Evolutionary conservation across 495 filamentous ascomycete genomes (phyloP).

Genomic region (Lepidopterella palustris): DNA sequence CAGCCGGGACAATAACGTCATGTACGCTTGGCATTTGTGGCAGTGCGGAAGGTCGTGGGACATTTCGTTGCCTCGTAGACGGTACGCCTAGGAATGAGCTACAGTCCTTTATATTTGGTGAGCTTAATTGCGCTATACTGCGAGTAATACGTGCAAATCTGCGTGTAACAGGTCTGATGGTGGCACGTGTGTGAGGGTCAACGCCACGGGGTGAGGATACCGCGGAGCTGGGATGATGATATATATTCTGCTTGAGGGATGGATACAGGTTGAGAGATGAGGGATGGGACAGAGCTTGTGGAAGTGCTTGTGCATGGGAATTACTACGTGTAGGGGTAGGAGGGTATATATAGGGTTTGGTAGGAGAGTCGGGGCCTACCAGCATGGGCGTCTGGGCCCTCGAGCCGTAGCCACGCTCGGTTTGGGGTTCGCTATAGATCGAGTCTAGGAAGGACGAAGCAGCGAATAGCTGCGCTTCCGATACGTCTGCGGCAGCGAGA

Average conservation of each 20-base stretch:
- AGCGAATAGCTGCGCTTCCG: constrained; percentile 74
- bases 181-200: constrained; percentile 9
- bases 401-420: constrained; percentile 54
- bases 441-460: constrained; percentile 74
- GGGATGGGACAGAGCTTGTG: constrained; percentile 5
- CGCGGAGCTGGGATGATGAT: not conserved
- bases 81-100: constrained; percentile 31
- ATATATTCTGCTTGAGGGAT: constrained; percentile 4
- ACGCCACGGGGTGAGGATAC: not conserved
- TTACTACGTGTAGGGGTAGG: not conserved
- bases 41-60: constrained; percentile 49
- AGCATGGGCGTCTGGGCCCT: constrained; percentile 76
- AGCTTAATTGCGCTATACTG: constrained; percentile 34
- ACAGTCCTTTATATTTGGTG: constrained; percentile 43
- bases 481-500: constrained; percentile 66
- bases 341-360: not conserved
- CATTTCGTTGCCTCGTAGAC: constrained; percentile 26
- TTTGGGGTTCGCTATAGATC: constrained; percentile 61
- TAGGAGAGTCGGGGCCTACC: constrained; percentile 47
- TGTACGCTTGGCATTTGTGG: constrained; percentile 70
- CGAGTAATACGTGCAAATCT: constrained; percentile 28
- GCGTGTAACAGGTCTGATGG: constrained; percentile 25
- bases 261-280: constrained; percentile 19
- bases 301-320: too few species aligned
- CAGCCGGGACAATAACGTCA: constrained; percentile 57